Evolutionary conservation across 768 basidiomycete species (phyloP).

Genomic region (Roridomyces roridus): DNA sequence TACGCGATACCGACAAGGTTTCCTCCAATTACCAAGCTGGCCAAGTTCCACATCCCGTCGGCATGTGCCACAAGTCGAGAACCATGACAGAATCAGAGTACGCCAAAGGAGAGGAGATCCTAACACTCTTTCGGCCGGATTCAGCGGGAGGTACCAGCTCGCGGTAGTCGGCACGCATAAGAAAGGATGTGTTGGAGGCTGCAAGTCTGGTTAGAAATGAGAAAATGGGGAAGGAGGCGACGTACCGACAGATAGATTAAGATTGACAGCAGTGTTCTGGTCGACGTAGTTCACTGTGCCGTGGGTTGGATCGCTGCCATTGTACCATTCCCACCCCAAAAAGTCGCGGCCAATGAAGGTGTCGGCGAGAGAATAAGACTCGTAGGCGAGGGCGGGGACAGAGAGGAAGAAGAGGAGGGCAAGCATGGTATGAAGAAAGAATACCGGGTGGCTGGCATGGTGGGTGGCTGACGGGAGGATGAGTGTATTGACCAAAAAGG

Average conservation of each 20-base stretch:
- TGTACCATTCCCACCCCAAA: conserved; percentile 57
- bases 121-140: conserved; percentile 63
- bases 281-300: conserved; percentile 69
- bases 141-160: conserved; percentile 40
- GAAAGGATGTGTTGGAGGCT: conserved; percentile 51
- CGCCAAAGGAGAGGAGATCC: conserved; percentile 52
- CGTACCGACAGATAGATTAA: conserved; percentile 56
- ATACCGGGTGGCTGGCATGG: not conserved
- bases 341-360: conserved; percentile 44
- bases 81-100: conserved; percentile 55
- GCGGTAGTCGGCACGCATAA: conserved; percentile 61
- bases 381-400: not conserved
- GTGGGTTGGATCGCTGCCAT: conserved; percentile 63
- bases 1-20: not conserved
- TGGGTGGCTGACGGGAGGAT: not conserved
- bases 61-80: conserved; percentile 65
- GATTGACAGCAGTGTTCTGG: conserved; percentile 42
- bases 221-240: not conserved
- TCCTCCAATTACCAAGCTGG: conserved; percentile 53
- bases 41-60: conserved; percentile 64
- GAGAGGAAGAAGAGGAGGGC: conserved; percentile 7
- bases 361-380: conserved; percentile 27
- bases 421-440: conserved; percentile 13
- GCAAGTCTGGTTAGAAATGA: not conserved
- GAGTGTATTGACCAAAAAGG: not conserved